Base-by-base conservation (phyloP, 2,329 filamentous ascomycete genomes). In the Aureobasidium uvarum region DNA sequence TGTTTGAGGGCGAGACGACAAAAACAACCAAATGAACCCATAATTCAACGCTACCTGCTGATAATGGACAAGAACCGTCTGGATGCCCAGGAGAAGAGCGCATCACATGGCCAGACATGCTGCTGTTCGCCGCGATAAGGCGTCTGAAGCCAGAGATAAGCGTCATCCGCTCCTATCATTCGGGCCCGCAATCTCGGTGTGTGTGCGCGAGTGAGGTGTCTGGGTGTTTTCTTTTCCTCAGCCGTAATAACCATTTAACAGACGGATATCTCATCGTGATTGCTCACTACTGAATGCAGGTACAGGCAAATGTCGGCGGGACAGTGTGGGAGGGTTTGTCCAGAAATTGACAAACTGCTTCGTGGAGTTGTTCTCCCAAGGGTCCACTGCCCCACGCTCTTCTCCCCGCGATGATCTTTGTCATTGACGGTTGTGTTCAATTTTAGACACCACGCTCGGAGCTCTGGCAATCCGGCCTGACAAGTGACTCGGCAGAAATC, bases 81-180 rank as follows among this genome's bases (percentile, higher is more conserved):
- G 20, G 45, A 62, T 63, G 60, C 46, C 60, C 39, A 52, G 60
- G 3, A 52, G 43, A 51, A n/a, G 43, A 51, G 45, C n/a, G 36
- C 13, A 45, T 63, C 60, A 63, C 48, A 54, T 54, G 60, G 60
- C 45, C 58, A 51, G 43, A 39, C 31, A 41, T 25, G 45, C 36
- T 51, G 58, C 58, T 62, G 45, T 51, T 62, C 8, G 58, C 58
- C 60, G 60, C 60, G 60, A 63, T 63, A 63, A 63, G 58, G 58
- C 43, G 56, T 60, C 31, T 39, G 41, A 48, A 60, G 56, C 25
- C 31, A 60, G 41, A 60, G 56, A 60, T 60, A 60, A 60, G 56
- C 56, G 56, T 60, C 56, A 60, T 60, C 33, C n/a, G 43, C 38
- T 25, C 31, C 36, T n/a, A 38, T 60, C 41, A 48, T 36, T 46